Percentiles rank a stretch among this genome's conserved stretches.
These are phyloP conservation scores for Colletotrichum sp. DNA, from an alignment of 2,329 filamentous ascomycete species.

Conservation along the genomic window DNA sequence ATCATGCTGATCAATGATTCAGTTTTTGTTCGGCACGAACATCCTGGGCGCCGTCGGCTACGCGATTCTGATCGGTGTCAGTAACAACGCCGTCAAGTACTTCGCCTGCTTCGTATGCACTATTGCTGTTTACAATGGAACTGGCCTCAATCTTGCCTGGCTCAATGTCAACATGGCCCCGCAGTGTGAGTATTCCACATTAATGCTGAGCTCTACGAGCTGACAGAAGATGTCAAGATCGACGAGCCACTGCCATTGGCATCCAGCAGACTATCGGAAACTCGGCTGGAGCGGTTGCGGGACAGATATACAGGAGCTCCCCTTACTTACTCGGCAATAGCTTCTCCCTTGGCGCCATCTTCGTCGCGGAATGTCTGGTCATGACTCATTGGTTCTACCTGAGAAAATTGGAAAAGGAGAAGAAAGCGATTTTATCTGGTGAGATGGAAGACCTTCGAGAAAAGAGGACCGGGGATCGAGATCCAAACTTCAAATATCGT, in stretches of 20 bases:
- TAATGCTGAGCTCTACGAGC: fast-evolving
- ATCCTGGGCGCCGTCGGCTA: background rate
- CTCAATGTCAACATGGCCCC: slow-evolving; percentile 49
- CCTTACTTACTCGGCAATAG: slow-evolving; percentile 32
- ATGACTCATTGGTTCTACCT: background rate
- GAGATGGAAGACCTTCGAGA: background rate
- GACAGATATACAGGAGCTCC: slow-evolving; percentile 36
- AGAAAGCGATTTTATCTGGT: background rate
- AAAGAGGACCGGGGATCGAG: background rate
- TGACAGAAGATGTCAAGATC: background rate
- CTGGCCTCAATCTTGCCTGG: slow-evolving; percentile 53
- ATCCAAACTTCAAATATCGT: background rate
- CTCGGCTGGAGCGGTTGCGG: slow-evolving; percentile 47
- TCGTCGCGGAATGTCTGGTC: background rate
- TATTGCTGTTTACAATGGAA: slow-evolving; percentile 49
- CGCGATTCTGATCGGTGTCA: background rate
- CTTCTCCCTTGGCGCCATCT: background rate
- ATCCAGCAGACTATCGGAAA: slow-evolving; percentile 37
- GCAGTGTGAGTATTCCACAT: slow-evolving; percentile 29
- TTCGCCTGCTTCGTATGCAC: slow-evolving; percentile 53
- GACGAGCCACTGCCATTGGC: slow-evolving; percentile 15
- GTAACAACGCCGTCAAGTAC: slow-evolving; percentile 28
- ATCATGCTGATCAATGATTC: background rate
- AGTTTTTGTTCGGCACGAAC: background rate
- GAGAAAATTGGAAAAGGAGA: background rate